Conservation (phyloP, 257 asterid genomes). For the Solanum commersonii region DNA sequence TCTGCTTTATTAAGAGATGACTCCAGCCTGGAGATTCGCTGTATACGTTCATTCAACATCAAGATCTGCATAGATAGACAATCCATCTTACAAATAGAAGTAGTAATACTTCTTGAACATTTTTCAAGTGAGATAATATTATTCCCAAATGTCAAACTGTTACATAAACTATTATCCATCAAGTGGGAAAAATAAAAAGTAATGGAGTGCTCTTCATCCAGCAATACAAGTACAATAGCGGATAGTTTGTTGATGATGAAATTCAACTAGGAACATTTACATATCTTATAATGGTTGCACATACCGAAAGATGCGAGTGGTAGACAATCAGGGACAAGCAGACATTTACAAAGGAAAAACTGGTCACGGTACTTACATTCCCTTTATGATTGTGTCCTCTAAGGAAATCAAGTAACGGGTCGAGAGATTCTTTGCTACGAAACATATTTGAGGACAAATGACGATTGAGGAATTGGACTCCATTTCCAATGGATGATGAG, state of each 20-base stretch:
- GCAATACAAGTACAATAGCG: not conserved
- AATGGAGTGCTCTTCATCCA: not conserved
- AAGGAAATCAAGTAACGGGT: slow-evolving; percentile 89
- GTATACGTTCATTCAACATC: slow-evolving; percentile 91
- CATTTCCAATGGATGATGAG: slow-evolving; percentile 88
- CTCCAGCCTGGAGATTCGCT: slow-evolving; percentile 69
- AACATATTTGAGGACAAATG: slow-evolving; percentile 96
- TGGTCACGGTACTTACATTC: slow-evolving; percentile 39
- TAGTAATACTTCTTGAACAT: not conserved
- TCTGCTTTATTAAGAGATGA: slow-evolving; percentile 70
- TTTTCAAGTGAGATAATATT: not conserved
- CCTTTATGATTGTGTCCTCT: slow-evolving; percentile 78
- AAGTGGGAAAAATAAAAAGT: not conserved
- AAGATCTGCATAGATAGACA: slow-evolving; percentile 32
- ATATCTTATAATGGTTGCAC: not conserved
- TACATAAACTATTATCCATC: not conserved
- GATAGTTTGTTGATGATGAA: not conserved
- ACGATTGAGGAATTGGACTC: slow-evolving; percentile 95
- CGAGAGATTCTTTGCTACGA: slow-evolving; percentile 74
- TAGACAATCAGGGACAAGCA: not conserved
- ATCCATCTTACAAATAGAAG: not conserved
- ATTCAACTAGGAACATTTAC: not conserved
- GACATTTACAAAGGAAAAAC: not conserved
- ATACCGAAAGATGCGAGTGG: not conserved
- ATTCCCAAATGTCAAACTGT: not conserved